A percentile compares a stretch with the other conserved stretches of the same genome.
phyloP scores from a whole-genome alignment of 176 grass and related monocot genomes.

The Leersia perrieri region DNA sequence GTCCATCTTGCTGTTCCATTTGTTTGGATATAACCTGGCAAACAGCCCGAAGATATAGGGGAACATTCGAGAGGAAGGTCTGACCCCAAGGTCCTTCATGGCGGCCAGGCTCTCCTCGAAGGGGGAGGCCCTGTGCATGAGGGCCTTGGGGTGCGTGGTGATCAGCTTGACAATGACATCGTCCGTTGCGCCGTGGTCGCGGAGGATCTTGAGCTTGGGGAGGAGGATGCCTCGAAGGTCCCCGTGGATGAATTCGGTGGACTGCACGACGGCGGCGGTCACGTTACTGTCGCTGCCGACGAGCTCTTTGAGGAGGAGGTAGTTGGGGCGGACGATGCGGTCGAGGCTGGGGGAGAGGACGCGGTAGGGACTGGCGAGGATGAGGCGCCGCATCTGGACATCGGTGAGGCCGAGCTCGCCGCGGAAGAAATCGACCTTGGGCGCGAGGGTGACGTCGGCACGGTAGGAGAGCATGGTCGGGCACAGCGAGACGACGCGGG shows the following conservation, averaged over 20 bases:
- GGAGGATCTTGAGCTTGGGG: slow-evolving; percentile 47
- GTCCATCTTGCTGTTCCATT: slow-evolving; percentile 39
- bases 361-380: slow-evolving; percentile 26
- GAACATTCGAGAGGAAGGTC: slow-evolving; percentile 35
- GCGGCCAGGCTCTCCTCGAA: slow-evolving; percentile 25
- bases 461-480: not conserved
- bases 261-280: not conserved
- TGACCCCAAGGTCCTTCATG: slow-evolving; percentile 37
- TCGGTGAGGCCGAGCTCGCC: slow-evolving; percentile 34
- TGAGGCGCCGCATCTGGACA: slow-evolving; percentile 7
- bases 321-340: slow-evolving; percentile 34
- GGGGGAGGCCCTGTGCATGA: not conserved
- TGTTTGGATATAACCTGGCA: not conserved
- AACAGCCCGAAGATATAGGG: slow-evolving; percentile 37
- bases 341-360: slow-evolving; percentile 20
- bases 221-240: slow-evolving; percentile 24
- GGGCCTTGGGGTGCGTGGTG: slow-evolving; percentile 10
- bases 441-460: slow-evolving; percentile 6
- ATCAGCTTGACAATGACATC: slow-evolving; percentile 30
- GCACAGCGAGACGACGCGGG: not conserved
- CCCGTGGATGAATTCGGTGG: slow-evolving; percentile 21
- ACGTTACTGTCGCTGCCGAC: slow-evolving; percentile 34
- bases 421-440: slow-evolving; percentile 48
- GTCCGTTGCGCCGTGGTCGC: slow-evolving; percentile 24
- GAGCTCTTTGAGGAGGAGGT: slow-evolving; percentile 33